These are phyloP conservation scores for Solanum pinnatisectum DNA, from an alignment of 257 asterid genomes.

Conservation along the genomic window DNA sequence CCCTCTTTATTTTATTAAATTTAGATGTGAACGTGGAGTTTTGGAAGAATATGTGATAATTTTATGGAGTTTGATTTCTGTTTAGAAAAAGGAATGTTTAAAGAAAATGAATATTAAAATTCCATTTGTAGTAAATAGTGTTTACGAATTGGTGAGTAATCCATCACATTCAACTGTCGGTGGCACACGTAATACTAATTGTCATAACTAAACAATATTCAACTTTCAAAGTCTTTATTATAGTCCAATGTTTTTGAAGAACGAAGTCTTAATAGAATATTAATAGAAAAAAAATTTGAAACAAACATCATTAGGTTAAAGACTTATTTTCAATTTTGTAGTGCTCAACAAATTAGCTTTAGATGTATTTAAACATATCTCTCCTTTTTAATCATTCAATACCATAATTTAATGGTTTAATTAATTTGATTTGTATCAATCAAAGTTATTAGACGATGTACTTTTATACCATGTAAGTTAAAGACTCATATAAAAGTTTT, in stretches of 20 bases:
- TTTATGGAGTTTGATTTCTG: neutral
- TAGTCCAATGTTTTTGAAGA: neutral
- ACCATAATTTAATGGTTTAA: neutral
- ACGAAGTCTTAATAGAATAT: neutral
- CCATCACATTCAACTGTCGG: neutral
- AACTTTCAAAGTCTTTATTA: neutral
- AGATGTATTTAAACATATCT: too few relatives aligned
- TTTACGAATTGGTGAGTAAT: neutral
- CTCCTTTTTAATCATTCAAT: neutral
- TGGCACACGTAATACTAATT: neutral
- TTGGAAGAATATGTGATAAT: neutral
- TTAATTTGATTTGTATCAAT: neutral
- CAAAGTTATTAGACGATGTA: neutral
- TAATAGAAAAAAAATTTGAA: neutral
- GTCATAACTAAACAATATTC: neutral
- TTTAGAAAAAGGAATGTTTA: neutral
- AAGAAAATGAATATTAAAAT: neutral
- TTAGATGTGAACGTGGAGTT: neutral
- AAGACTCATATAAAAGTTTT: neutral
- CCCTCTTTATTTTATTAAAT: neutral
- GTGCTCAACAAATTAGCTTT: neutral
- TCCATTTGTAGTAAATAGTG: neutral
- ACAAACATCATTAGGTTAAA: neutral
- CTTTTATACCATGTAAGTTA: fast-evolving
- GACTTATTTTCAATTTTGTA: neutral